These are phyloP conservation scores for Aspergillus leporis DNA, from an alignment of 495 filamentous ascomycete genomes.

Conservation along the genomic window DNA sequence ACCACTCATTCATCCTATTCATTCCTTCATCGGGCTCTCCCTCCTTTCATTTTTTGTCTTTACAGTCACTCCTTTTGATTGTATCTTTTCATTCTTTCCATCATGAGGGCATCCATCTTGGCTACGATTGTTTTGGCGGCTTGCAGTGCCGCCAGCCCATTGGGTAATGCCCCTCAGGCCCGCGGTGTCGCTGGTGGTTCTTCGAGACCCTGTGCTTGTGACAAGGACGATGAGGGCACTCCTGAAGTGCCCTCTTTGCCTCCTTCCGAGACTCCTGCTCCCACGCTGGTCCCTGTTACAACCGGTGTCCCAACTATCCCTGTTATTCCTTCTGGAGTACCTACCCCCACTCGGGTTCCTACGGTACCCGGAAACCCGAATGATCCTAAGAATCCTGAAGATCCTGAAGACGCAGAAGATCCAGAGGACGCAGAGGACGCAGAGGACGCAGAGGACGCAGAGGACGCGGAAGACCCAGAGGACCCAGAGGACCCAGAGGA, in stretches of 20 bases:
- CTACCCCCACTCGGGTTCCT: background rate
- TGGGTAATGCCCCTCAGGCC: constrained; percentile 14
- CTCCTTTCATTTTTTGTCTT: constrained; percentile 10
- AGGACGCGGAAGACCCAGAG: background rate
- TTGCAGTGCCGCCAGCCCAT: constrained; percentile 19
- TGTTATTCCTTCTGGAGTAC: background rate
- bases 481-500: background rate
- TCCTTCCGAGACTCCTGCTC: background rate
- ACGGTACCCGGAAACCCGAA: background rate
- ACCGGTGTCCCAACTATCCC: background rate
- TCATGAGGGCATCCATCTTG: constrained; percentile 23
- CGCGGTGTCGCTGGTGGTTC: background rate
- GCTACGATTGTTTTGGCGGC: constrained; percentile 24
- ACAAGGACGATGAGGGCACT: background rate
- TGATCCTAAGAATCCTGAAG: background rate
- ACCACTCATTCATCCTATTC: background rate
- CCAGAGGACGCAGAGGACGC: background rate
- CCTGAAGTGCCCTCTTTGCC: background rate
- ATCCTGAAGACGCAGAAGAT: constrained; percentile 1
- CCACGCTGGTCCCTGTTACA: constrained; percentile 6
- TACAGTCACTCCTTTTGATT: constrained; percentile 10
- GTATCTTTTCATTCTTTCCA: constrained; percentile 14
- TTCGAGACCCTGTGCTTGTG: background rate
- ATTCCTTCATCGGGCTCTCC: constrained; percentile 9
- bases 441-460: no score